These are phyloP conservation scores for Cystobasidium sp. DNA, from an alignment of 1,284 basidiomycete species.

Conservation along the genomic window DNA sequence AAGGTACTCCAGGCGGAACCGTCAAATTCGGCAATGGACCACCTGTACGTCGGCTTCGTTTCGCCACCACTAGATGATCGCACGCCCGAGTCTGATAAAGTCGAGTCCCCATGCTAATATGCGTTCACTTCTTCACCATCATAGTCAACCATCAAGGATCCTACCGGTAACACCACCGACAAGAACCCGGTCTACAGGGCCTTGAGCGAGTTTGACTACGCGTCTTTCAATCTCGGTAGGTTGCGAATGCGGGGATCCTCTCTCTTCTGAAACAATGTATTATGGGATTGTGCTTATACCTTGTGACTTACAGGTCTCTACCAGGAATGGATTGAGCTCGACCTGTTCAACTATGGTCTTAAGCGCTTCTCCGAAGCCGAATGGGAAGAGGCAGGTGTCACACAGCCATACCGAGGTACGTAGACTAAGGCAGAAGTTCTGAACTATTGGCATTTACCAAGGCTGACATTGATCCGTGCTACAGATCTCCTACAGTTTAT, in stretches of 20 bases:
- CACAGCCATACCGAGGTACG: constrained; percentile 62
- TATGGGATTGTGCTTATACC: not conserved
- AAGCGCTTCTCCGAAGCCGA: constrained; percentile 61
- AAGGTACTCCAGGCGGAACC: constrained; percentile 23
- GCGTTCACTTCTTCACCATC: not conserved
- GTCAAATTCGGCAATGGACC: constrained; percentile 33
- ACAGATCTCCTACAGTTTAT: constrained; percentile 63
- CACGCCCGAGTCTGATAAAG: not conserved
- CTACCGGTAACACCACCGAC: constrained; percentile 20
- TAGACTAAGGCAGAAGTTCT: too few species aligned
- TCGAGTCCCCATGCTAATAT: not conserved
- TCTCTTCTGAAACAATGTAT: not conserved
- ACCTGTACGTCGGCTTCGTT: constrained; percentile 3
- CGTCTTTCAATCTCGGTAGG: constrained; percentile 37
- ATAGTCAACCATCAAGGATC: constrained; percentile 19
- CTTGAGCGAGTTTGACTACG: constrained; percentile 42
- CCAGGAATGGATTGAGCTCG: constrained; percentile 68
- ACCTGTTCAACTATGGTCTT: constrained; percentile 68
- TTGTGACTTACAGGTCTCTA: constrained; percentile 59
- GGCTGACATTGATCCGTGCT: too few species aligned
- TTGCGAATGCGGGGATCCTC: not conserved
- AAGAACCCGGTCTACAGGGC: constrained; percentile 48
- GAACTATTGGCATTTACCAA: too few species aligned
- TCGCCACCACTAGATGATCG: not conserved
- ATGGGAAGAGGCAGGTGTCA: constrained; percentile 65